Conservation (phyloP, 805 yeast species). For the Teunomyces kruisii region DNA sequence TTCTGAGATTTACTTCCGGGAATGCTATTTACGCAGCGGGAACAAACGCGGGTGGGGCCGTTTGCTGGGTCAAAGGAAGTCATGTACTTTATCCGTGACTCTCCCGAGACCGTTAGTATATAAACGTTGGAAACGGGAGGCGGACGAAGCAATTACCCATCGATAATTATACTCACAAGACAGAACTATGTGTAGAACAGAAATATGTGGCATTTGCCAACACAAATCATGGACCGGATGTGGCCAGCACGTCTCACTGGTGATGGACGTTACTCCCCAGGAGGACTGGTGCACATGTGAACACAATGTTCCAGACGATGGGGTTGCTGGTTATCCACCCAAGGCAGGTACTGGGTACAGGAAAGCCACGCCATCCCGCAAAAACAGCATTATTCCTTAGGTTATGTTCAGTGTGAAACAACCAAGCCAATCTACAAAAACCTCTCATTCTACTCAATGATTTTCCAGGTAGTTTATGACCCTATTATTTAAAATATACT, state of each 20-base stretch:
- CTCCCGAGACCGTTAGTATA: not conserved
- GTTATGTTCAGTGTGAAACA: no score
- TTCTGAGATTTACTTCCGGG: slow-evolving; percentile 3
- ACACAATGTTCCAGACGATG: slow-evolving; percentile 39
- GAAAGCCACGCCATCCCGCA: slow-evolving; percentile 2
- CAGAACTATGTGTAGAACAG: slow-evolving; percentile 32
- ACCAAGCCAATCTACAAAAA: not conserved
- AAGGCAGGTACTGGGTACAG: slow-evolving; percentile 57
- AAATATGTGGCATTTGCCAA: slow-evolving; percentile 38
- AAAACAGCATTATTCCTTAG: slow-evolving; percentile 3
- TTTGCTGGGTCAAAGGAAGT: slow-evolving; percentile 2
- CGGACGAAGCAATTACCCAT: not conserved
- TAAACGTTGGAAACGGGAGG: not conserved
- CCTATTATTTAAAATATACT: no score
- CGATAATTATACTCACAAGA: not conserved
- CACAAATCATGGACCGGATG: slow-evolving; percentile 64
- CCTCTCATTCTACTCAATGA: not conserved
- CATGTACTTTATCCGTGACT: not conserved
- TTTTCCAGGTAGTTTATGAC: not conserved
- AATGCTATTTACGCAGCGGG: slow-evolving; percentile 1
- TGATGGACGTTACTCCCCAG: slow-evolving; percentile 53
- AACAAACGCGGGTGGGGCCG: slow-evolving; percentile 1
- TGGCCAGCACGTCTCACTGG: slow-evolving; percentile 51
- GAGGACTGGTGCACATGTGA: slow-evolving; percentile 57
- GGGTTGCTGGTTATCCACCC: slow-evolving; percentile 48